Base-by-base conservation (phyloP, 129 eudicot genomes). In the Flaveria ramosissima region DNA sequence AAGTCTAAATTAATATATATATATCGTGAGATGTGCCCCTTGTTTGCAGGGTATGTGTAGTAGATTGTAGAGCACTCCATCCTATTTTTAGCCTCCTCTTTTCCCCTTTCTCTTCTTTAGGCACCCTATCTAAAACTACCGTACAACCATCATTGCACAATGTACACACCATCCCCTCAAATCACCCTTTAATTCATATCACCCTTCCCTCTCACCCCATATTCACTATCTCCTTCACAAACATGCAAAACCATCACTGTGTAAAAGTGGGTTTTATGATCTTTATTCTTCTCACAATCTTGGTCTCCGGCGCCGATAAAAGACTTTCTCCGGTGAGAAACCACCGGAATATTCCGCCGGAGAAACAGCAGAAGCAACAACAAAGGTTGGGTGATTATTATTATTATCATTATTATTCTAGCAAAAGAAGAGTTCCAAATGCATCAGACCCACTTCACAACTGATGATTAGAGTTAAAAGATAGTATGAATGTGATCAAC, bases 371-470 rank as follows among this genome's bases (percentile, higher is more conserved):
- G 70, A 62, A 55, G 39, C 68, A 71, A 48, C 73, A 56, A 2
- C 75, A 52, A 36, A 20, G 36, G n/a, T 50, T 71, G 56, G 78
- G 75, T 62, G 76, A 42, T 52, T 62, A 45, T 45, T 11, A 45
- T 45, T 10, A 43, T 43, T 11, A 45, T 45, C 2, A 43, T 43
- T 8, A 45, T 45, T 70, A 61, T 17, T 69, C 81, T n/a, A 74
- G 81, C 78, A 81, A 85, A 78, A 69, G 88, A 59, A 85, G 85
- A 47, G 88, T 85, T 30, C 88, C 88, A 42, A 81, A 85, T 56
- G 85, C 64, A 10, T 85, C 88, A 1, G 88, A 85, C 85, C 88
- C 88, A 5, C 85, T 85, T 78, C 88, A 85, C 53, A 85, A 85
- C 20, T 71, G 17, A 6, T 55, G 10, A 32, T 36, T 16, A 17